Base-by-base conservation (phyloP, 768 basidiomycete genomes). In the Trametes cubensis region DNA sequence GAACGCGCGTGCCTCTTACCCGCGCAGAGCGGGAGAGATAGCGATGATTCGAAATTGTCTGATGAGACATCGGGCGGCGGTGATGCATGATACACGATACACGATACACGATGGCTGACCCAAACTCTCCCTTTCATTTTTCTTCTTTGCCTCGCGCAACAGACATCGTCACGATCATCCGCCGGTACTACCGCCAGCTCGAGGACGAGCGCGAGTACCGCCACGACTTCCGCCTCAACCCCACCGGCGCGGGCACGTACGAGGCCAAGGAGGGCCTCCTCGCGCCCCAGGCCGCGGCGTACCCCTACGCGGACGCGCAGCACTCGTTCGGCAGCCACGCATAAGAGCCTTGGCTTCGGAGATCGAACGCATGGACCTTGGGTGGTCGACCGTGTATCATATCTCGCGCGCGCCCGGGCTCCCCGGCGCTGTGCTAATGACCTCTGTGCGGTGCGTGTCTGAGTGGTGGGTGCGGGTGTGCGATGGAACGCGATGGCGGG, bases 151-250 rank as follows among this genome's bases (percentile, higher is more conserved):
- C 7, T 28, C 7, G 28, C 28, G 28, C 28, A 39, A 18, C 58
- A 72, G 72, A 70, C 55, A 67, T 73, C 52, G 68, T 68, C 11
- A 54, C 65, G 34, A 61, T 70, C 58, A 70, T 73, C 55, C 65
- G 67, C 57, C 69, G 69, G 23, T 73, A 73, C 63, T 64, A 65
- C 54, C 61, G 65, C 57, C 72, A 73, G 67, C 72, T 73, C 62
- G 68, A 73, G 57, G 64, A 67, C 26, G 70, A 71, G 62, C 62
- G 58, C 59, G 66, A 64, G 59, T 64, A 64, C 58, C 63, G 63
- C 63, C 54, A 60, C 64, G 66, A 67, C 63, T 61, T 60, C 54
- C 61, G 58, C 38, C 63, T 64, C 23, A 60, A 55, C 48, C 63
- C 63, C 44, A 57, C 63, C 45, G 39, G 44, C 46, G 56, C 56